Conservation (phyloP, 106 monocot genomes). For the Amphibolis antarctica region DNA sequence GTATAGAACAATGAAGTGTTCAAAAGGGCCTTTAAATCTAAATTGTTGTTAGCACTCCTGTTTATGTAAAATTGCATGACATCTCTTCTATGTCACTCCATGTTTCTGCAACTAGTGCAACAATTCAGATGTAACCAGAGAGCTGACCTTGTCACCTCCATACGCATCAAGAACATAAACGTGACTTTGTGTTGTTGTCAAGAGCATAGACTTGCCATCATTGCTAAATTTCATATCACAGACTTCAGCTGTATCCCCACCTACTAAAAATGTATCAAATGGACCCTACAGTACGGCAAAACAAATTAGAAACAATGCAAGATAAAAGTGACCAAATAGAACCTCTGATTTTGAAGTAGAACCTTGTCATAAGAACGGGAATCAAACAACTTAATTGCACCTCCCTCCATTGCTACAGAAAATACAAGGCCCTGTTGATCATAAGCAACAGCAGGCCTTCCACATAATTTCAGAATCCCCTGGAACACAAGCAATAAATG, state of each 20-base stretch:
- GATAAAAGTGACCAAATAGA: background rate
- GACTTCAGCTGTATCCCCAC: constrained; percentile 98
- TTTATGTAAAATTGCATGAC: too few relatives aligned
- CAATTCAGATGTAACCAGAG: background rate
- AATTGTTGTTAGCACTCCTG: too few relatives aligned
- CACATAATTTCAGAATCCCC: constrained; percentile 82
- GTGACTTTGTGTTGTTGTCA: constrained; percentile 88
- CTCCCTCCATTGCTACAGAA: constrained; percentile 99
- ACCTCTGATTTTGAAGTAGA: background rate
- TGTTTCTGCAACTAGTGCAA: too few relatives aligned
- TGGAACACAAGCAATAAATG: constrained; percentile 11
- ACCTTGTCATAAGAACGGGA: constrained; percentile 99
- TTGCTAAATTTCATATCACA: constrained; percentile 99
- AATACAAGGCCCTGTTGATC: constrained; percentile 99
- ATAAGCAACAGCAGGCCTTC: constrained; percentile 92
- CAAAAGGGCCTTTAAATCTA: too few relatives aligned
- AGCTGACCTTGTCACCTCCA: constrained; percentile 82
- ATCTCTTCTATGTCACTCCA: too few relatives aligned
- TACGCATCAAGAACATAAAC: constrained; percentile 97
- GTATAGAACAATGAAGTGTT: too few relatives aligned
- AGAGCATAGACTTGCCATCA: constrained; percentile 97
- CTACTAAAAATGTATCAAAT: constrained; percentile 98
- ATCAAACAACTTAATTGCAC: constrained; percentile 96
- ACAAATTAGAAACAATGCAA: background rate
- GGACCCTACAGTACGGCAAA: constrained; percentile 52